These are phyloP conservation scores for Fragosphaeria purpurea DNA, from an alignment of 2,329 filamentous ascomycete genomes.

Conservation along the genomic window DNA sequence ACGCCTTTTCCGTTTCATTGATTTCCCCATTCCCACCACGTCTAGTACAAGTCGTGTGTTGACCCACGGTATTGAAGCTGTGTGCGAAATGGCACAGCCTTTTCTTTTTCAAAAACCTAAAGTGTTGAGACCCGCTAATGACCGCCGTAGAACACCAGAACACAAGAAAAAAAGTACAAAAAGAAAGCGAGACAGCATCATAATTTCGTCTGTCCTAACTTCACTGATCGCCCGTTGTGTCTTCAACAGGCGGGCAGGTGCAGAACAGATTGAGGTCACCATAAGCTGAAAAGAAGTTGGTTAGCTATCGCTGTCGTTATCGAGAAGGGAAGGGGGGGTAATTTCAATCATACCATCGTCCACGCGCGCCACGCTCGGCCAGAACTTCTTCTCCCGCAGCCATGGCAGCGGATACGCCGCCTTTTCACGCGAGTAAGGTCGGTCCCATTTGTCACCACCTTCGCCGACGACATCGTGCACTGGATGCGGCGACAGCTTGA, in stretches of 20 bases:
- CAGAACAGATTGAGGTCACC: constrained; percentile 92
- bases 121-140: no score
- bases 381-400: constrained; percentile 94
- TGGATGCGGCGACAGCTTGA: constrained; percentile 84
- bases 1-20: not conserved
- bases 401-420: constrained; percentile 80
- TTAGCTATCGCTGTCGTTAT: no score
- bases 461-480: constrained; percentile 64
- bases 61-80: no score
- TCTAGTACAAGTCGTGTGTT: no score
- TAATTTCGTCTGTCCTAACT: no score
- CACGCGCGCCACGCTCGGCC: constrained; percentile 77
- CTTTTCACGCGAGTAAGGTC: constrained; percentile 70
- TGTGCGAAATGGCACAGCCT: no score
- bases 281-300: constrained; percentile 52
- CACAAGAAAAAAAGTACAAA: no score
- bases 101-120: no score
- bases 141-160: no score
- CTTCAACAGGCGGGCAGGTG: constrained; percentile 79
- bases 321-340: not conserved
- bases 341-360: constrained; percentile 72
- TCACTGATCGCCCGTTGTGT: constrained; percentile 32
- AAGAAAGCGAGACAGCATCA: no score
- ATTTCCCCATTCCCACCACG: not conserved
- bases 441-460: constrained; percentile 55